A percentile compares a stretch with the other conserved stretches of the same genome.
phyloP scores from a whole-genome alignment of 2,329 filamentous ascomycete genomes.

The Pseudogymnoascus sp. region DNA sequence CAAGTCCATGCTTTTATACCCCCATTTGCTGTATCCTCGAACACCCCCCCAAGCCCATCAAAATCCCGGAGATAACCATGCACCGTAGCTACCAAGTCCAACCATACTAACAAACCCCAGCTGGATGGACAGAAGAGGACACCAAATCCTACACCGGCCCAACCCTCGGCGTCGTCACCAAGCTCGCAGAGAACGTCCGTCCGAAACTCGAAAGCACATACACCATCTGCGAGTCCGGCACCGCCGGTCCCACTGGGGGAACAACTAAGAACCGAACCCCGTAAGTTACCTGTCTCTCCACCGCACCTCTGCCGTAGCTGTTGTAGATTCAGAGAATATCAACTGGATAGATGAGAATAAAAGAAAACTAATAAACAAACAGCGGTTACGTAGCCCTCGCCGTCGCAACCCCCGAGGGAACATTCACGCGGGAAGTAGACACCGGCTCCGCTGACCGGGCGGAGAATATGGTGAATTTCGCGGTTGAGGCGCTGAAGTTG shows the following conservation, averaged over 20 bases:
- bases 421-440: slow-evolving; percentile 45
- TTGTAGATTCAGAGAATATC: not conserved
- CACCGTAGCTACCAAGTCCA: not conserved
- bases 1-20: not conserved
- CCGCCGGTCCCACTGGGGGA: slow-evolving; percentile 55
- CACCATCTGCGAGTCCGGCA: slow-evolving; percentile 51
- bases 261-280: slow-evolving; percentile 48
- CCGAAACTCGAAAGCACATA: slow-evolving; percentile 48
- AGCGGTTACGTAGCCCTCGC: slow-evolving; percentile 57
- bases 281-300: slow-evolving; percentile 25
- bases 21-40: not conserved
- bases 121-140: slow-evolving; percentile 49
- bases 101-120: slow-evolving; percentile 22
- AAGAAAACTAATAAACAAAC: not conserved
- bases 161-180: slow-evolving; percentile 47
- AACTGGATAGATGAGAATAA: not conserved
- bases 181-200: slow-evolving; percentile 49
- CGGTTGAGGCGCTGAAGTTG: slow-evolving; percentile 47
- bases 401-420: slow-evolving; percentile 45
- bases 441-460: slow-evolving; percentile 47
- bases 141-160: slow-evolving; percentile 50
- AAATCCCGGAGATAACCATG: not conserved
- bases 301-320: not conserved
- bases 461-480: slow-evolving; percentile 56
- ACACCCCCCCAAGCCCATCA: not conserved